These are phyloP conservation scores for Domatiomyces globalis DNA, from an alignment of 2,329 filamentous ascomycete genomes.

Conservation along the genomic window DNA sequence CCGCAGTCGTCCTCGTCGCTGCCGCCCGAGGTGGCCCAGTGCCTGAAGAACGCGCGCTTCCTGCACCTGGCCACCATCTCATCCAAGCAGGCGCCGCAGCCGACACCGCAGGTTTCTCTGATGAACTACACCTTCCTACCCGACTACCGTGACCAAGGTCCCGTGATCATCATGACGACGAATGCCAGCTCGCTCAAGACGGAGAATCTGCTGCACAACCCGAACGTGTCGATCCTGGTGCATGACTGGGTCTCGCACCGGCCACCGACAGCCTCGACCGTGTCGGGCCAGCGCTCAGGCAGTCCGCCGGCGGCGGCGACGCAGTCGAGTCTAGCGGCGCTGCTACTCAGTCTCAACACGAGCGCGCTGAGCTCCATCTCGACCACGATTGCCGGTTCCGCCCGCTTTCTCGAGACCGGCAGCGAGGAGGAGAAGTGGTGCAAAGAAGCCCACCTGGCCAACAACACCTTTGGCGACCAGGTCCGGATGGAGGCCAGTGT, in stretches of 20 bases:
- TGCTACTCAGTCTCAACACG: conserved; percentile 83
- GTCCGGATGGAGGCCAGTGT: conserved; percentile 33
- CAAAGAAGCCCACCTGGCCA: conserved; percentile 68
- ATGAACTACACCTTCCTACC: conserved; percentile 99
- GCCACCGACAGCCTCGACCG: conserved; percentile 51
- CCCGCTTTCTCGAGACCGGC: conserved; percentile 55
- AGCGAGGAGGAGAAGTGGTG: conserved; percentile 77
- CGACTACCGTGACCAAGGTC: conserved; percentile 25
- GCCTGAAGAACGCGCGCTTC: conserved; percentile 87
- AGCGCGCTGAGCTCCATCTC: conserved; percentile 76
- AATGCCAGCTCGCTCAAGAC: conserved; percentile 57
- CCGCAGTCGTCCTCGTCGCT: conserved; percentile 55
- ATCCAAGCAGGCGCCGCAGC: conserved; percentile 27
- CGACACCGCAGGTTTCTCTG: conserved; percentile 82
- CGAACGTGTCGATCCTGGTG: conserved; percentile 81
- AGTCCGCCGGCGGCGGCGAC: conserved; percentile 49
- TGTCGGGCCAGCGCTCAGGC: conserved; percentile 41
- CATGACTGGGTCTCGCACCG: conserved; percentile 97
- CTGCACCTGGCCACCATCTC: conserved; percentile 84
- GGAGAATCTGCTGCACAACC: conserved; percentile 68
- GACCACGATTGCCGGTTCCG: conserved; percentile 84
- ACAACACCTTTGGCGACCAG: conserved; percentile 67
- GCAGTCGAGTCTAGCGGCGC: conserved; percentile 61
- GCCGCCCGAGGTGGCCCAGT: conserved; percentile 74
- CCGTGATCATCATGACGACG: conserved; percentile 92